Base-by-base conservation (phyloP, 352 stramenopile species). In the Phytopythium mirpurense region DNA sequence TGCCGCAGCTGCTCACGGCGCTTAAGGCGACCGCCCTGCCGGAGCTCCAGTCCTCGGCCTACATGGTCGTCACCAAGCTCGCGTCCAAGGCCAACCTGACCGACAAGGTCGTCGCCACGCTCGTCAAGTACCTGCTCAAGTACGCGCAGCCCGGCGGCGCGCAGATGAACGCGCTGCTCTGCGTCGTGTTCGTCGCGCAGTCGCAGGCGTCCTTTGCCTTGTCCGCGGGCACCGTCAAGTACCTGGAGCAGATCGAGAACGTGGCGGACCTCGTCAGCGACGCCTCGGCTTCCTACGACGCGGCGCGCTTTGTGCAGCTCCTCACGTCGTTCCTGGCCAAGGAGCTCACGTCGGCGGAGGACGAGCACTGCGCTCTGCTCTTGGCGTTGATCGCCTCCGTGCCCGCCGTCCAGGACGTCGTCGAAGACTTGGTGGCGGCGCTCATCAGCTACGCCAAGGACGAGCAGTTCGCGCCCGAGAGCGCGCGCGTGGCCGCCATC, bases 11-110 rank as follows among this genome's bases (percentile, higher is more conserved):
- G 18, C 62, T 95, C 1, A 54, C 63, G 9, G 74, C 83, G 54
- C 74, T 93, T 36, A 90, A 91, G 57, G 78, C 68, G 60, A 69
- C 67, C 15, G 57, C 40, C 1, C 84, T 86, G 46, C 80, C 83
- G 7, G 85, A 95, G 56, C 68, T 92, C 46, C 85, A 95, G 67
- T 76, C 78, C 0, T 77, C 83, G 12, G 80, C 78, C 34, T 95
- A 90, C 60, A 95, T 95, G 82, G 67, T 93, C 47, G 58, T 88
- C 40, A 93, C 82, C 9, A 95, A 95, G 61, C 56, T 95, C 23
- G 69, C 81, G 48, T 86, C 85, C 34, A 92, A 93, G 64, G 78
- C 81, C 31, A 83, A 76, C 26, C 54, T 95, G 27, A 82, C 75
- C 11, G 65, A 60, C n/a, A 87, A 89, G 57, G 78, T 90, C 21